phyloP scores from a whole-genome alignment of 2,329 filamentous ascomycete genomes.

The Cordyceps fumosorosea region DNA sequence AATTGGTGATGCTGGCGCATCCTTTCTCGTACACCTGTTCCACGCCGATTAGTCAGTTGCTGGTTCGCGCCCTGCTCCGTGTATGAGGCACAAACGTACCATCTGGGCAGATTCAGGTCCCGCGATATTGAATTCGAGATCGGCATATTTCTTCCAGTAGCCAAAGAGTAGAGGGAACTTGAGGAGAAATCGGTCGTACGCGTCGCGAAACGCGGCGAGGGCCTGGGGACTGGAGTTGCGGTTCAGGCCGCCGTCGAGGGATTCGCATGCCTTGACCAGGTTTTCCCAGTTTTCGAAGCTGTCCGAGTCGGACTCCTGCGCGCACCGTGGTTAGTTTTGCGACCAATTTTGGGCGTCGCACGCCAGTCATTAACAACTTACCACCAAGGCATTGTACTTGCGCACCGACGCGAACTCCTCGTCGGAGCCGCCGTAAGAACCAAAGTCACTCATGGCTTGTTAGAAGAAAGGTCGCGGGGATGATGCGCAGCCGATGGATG shows the following conservation, averaged over 20 bases:
- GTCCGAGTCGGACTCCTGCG: constrained; percentile 65
- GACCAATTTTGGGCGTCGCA: neutral
- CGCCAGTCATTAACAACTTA: constrained; percentile 32
- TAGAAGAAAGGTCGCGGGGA: constrained; percentile 1
- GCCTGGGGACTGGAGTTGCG: constrained; percentile 94
- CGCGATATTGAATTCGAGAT: constrained; percentile 92
- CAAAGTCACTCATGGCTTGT: constrained; percentile 60
- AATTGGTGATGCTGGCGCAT: constrained; percentile 85
- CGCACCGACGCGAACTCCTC: constrained; percentile 79
- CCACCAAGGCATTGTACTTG: constrained; percentile 71
- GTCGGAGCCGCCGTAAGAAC: constrained; percentile 63
- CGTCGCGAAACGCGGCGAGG: constrained; percentile 76
- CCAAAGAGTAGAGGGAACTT: constrained; percentile 95
- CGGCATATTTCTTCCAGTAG: constrained; percentile 99
- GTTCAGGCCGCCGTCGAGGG: constrained; percentile 86
- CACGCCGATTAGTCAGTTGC: constrained; percentile 15
- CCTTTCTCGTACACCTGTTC: constrained; percentile 89
- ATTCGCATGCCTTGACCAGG: constrained; percentile 74
- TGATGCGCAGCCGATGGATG: constrained; percentile 1
- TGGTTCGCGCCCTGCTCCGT: neutral
- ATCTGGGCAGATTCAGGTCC: constrained; percentile 96
- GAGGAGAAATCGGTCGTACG: constrained; percentile 86
- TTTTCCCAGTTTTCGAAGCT: constrained; percentile 95
- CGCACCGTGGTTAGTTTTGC: neutral
- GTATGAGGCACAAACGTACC: constrained; percentile 45